These are phyloP conservation scores for Citrus medica DNA, from an alignment of 345 rosid genomes.

Conservation along the genomic window DNA sequence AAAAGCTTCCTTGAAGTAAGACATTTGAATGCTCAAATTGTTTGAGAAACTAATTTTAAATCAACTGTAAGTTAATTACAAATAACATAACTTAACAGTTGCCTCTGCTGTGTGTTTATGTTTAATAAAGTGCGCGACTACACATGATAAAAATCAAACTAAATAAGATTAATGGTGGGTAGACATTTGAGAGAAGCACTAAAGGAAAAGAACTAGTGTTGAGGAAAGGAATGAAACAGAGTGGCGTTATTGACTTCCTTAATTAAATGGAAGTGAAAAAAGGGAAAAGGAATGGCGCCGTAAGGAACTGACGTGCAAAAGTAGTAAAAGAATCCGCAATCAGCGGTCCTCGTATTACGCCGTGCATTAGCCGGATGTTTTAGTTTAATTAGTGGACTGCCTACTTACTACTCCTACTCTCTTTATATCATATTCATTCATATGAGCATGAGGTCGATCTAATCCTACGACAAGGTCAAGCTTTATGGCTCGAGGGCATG, in stretches of 20 bases:
- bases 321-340: conserved; percentile 30
- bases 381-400: background rate
- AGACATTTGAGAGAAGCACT: too few species aligned
- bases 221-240: too few species aligned
- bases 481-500: background rate
- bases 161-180: too few species aligned
- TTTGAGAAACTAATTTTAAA: too few species aligned
- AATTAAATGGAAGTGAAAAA: background rate
- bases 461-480: background rate
- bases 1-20: too few species aligned
- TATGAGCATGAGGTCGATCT: too few species aligned
- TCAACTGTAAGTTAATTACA: too few species aligned
- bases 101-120: fast-evolving
- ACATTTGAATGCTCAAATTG: too few species aligned
- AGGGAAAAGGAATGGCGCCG: background rate
- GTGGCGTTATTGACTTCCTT: background rate
- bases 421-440: background rate
- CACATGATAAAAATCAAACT: too few species aligned
- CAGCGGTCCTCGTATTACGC: conserved; percentile 50
- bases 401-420: background rate
- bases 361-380: conserved; percentile 47
- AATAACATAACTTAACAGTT: too few species aligned
- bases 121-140: too few species aligned
- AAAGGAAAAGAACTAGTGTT: too few species aligned
- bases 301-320: background rate